phyloP scores from a whole-genome alignment of 108 stramenopile species.

The Skeletonema potamos region DNA sequence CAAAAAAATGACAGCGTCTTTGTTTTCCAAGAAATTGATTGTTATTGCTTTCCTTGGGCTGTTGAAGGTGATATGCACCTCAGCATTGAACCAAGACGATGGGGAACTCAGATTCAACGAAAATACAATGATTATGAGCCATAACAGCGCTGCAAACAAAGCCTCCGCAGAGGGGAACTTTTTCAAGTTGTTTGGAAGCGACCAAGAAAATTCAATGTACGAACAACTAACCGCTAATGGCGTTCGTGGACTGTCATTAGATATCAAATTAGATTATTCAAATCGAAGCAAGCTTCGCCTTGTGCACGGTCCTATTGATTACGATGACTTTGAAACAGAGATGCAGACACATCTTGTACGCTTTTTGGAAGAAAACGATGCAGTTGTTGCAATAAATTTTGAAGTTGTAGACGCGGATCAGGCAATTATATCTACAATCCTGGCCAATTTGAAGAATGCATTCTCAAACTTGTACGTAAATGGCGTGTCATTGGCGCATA shows the following conservation, averaged over 20 bases:
- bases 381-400: conserved; percentile 17
- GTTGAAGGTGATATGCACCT: background rate
- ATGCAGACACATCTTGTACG: conserved; percentile 20
- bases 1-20: too few relatives aligned
- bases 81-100: background rate
- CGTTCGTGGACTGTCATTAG: conserved; percentile 20
- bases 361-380: conserved; percentile 32
- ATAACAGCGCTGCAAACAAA: conserved; percentile 34
- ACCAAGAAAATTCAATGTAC: conserved; percentile 29
- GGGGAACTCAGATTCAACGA: conserved; percentile 21
- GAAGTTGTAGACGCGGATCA: conserved; percentile 13
- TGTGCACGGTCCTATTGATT: conserved; percentile 22
- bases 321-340: conserved; percentile 8
- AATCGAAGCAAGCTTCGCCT: background rate
- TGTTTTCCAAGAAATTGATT: too few relatives aligned
- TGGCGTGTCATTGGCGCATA: conserved; percentile 11
- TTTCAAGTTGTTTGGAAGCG: conserved; percentile 14
- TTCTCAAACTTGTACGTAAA: conserved; percentile 15
- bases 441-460: background rate
- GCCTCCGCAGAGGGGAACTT: conserved; percentile 8
- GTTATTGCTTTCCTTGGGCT: background rate
- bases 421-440: conserved; percentile 9
- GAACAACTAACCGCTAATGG: conserved; percentile 15
- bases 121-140: conserved; percentile 16
- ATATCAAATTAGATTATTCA: conserved; percentile 8